phyloP scores from a whole-genome alignment of 129 eudicot genomes.

The Tagetes patula region DNA sequence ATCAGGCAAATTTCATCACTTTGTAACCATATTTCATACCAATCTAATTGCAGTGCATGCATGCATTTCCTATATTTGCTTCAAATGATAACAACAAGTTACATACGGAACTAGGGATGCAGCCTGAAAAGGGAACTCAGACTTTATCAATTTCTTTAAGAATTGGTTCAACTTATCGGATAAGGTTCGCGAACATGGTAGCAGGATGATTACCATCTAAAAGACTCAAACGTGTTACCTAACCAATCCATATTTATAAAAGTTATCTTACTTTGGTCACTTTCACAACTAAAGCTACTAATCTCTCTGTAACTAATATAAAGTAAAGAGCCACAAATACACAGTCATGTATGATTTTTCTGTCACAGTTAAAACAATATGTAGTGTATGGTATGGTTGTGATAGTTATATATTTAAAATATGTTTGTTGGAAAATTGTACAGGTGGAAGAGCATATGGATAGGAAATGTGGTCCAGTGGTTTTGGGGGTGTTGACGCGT shows the following conservation, averaged over 20 bases:
- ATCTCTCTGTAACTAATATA: not conserved
- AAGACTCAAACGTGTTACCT: slow-evolving; percentile 28
- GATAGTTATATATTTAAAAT: too few relatives aligned
- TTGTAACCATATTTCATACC: not conserved
- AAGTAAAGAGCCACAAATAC: too few relatives aligned
- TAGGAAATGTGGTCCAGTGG: slow-evolving; percentile 42
- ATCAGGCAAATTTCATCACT: slow-evolving; percentile 13
- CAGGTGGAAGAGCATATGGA: slow-evolving; percentile 39
- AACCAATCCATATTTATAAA: slow-evolving; percentile 30
- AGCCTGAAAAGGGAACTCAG: slow-evolving; percentile 29
- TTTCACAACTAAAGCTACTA: slow-evolving; percentile 1
- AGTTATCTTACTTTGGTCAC: slow-evolving; percentile 8
- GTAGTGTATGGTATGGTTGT: not conserved
- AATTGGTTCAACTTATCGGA: slow-evolving; percentile 25
- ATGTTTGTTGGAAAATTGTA: too few relatives aligned
- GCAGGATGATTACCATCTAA: slow-evolving; percentile 16
- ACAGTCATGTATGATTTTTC: too few relatives aligned
- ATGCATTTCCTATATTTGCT: slow-evolving; percentile 34
- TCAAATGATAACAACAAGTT: slow-evolving; percentile 17
- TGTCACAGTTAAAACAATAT: not conserved
- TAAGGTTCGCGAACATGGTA: slow-evolving; percentile 31
- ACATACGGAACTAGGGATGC: slow-evolving; percentile 27
- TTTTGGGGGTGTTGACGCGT: slow-evolving; percentile 45
- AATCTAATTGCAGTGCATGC: slow-evolving; percentile 20
- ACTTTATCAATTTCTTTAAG: slow-evolving; percentile 19